Evolutionary conservation across 2,329 filamentous ascomycete genomes (phyloP).

Genomic region (Trichothecium sympodiale): DNA sequence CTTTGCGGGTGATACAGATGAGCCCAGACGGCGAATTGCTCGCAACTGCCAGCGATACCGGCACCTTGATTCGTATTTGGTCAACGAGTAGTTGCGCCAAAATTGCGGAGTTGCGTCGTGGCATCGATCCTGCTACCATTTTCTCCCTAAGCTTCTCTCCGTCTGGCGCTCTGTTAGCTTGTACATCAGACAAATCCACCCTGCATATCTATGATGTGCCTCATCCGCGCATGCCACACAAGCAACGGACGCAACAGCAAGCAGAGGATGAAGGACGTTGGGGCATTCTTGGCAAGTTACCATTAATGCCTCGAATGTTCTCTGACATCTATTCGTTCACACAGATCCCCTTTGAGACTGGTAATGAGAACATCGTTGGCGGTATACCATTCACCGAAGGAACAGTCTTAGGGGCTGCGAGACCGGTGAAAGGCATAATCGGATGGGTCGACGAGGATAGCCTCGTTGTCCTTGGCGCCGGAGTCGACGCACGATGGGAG

Average conservation of each 20-base stretch:
- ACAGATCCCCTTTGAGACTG: constrained; percentile 70
- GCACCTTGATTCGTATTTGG: constrained; percentile 82
- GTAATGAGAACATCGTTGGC: constrained; percentile 52
- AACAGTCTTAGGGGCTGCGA: constrained; percentile 36
- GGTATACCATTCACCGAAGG: constrained; percentile 30
- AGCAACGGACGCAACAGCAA: constrained; percentile 18
- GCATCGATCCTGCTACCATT: constrained; percentile 78
- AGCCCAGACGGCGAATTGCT: constrained; percentile 71
- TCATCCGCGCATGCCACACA: constrained; percentile 32
- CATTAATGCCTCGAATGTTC: constrained; percentile 75
- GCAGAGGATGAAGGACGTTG: constrained; percentile 58
- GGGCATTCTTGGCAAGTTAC: constrained; percentile 75
- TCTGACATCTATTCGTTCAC: constrained; percentile 84
- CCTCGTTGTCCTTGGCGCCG: constrained; percentile 67
- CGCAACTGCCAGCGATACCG: constrained; percentile 83
- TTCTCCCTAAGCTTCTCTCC: constrained; percentile 85
- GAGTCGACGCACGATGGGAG: constrained; percentile 76
- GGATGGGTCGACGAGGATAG: constrained; percentile 72
- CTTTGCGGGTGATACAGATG: constrained; percentile 67
- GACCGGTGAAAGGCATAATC: constrained; percentile 70
- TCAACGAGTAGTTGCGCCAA: constrained; percentile 69
- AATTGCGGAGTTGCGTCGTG: constrained; percentile 74
- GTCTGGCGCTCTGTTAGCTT: constrained; percentile 67
- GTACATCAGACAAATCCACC: constrained; percentile 93
- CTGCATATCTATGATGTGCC: constrained; percentile 88